Evolutionary conservation across 2,329 filamentous ascomycete species (phyloP).

Genomic region (Cytospora schulzeri): DNA sequence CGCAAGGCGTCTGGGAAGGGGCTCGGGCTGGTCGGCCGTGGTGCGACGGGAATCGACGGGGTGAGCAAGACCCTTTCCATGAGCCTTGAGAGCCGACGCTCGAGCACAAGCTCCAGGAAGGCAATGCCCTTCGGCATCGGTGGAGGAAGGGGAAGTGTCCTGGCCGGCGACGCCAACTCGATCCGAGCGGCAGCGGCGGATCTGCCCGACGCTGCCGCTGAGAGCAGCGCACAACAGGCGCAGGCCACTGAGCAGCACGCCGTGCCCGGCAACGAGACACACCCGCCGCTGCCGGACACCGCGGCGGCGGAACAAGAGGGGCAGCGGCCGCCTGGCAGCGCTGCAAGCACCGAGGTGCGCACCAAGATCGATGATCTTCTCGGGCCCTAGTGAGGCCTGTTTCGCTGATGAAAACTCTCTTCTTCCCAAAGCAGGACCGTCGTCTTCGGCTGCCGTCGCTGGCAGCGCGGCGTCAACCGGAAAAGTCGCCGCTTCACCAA

Average conservation of each 20-base stretch:
- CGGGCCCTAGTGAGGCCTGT: constrained; percentile 44
- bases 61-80: constrained; percentile 80
- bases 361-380: constrained; percentile 52
- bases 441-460: constrained; percentile 14
- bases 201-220: constrained; percentile 33
- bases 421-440: constrained; percentile 17
- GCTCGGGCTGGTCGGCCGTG: constrained; percentile 36
- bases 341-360: constrained; percentile 53
- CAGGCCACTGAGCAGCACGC: constrained; percentile 39
- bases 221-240: constrained; percentile 23
- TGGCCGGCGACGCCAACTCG: constrained; percentile 62
- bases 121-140: constrained; percentile 59
- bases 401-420: constrained; percentile 36
- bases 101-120: constrained; percentile 83
- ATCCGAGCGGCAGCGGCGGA: constrained; percentile 52
- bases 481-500: constrained; percentile 34
- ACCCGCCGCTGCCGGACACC: neutral
- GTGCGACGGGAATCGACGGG: constrained; percentile 64
- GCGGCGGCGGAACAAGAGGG: constrained; percentile 26
- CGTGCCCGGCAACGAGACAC: constrained; percentile 5
- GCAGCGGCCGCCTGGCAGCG: constrained; percentile 30
- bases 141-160: constrained; percentile 52
- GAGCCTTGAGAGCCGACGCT: constrained; percentile 87
- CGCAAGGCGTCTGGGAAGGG: constrained; percentile 45
- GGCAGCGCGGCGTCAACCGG: constrained; percentile 15